Base-by-base conservation (phyloP, 306 rosid species). In the Cicer judaicum region DNA sequence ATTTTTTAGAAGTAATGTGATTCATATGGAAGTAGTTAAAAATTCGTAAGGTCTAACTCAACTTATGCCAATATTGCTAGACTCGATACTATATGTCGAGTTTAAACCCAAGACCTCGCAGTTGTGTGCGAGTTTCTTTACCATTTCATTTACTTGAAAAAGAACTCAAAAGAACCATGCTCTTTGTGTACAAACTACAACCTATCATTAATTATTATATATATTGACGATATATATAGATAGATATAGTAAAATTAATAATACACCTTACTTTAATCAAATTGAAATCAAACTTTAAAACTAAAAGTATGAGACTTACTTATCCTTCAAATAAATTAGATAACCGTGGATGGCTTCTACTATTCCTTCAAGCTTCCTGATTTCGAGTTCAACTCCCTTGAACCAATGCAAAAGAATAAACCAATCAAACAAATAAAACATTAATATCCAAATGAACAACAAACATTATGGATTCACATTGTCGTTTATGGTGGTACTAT, bases 321-420 rank as follows among this genome's bases (percentile, higher is more conserved):
- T 82, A 6, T 50, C 66, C 79, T 82, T 82, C 75, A 85, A 56
- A 77, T 82, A 82, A 50, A 73, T 29, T 42, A 85, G 76, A 64
- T 79, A 76, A 0, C 55, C 76, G 34, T 64, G 85, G 81, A 85
- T 80, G 56, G 84, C 86, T 44, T 73, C 43, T 36, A 82, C 89
- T 40, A 72, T 47, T 60, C 79, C 85, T 43, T 77, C 83, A 18
- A 85, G 86, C 78, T 82, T 85, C 78, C 53, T 59, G 14, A 85
- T 64, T 80, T 85, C 86, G 10, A 85, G 86, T 69, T 82, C 89
- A 69, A 85, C 85, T 21, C 86, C 89, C 89, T 85, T 18, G 14
- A 83, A 70, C 47, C 62, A 72, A 66, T n/a, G 46, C 64, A 13
- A 70, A 38, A 42, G 56, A 52, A 39, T 7, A 1, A 70, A 70